Base-by-base conservation (phyloP, 441 rosid genomes). In the Croton laevigatus region DNA sequence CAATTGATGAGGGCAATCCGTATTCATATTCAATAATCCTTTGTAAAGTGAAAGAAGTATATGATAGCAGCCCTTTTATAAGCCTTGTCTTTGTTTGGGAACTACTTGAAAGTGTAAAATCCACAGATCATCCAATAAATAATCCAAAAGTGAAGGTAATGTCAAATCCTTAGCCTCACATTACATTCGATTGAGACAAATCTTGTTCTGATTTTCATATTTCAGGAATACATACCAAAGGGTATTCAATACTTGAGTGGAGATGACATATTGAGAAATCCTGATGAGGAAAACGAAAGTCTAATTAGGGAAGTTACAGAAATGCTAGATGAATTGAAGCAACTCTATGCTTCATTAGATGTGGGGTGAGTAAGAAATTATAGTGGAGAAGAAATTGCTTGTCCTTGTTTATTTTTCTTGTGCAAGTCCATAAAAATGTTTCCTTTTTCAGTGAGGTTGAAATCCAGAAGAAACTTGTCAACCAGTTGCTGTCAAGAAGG, bases 91-190 rank as follows among this genome's bases (percentile, higher is more conserved):
- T 51, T 38, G 46, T 73, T 44, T 70, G 66, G 76, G 67, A 69
- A 66, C 51, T 34, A 32, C 14, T 75, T 14, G 74, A 69, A 51
- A 40, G 48, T 0, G 40, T 75, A 2, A 61, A 71, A 59, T 54
- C 42, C 3, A 11, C 17, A n/a, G 42, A 27, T 17, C 20, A 37
- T 38, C 55, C 23, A 62, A 40, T 44, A 55, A 52, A 68, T 52
- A 59, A 71, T 42, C 53, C 67, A 12, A 40, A 42, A 20, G 8
- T 72, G 11, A 74, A 69, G 79, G 84, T 74, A 66, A 64, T 42
- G 22, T 23, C 42, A 5, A 67, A 27, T 64, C 34, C 5, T 46
- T 52, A 22, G n/a, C n/a, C n/a, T n/a, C n/a, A n/a, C n/a, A n/a
- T n/a, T n/a, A n/a, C n/a, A n/a, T n/a, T n/a, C n/a, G 40, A 37